These are phyloP conservation scores for Aaosphaeria arxii DNA, from an alignment of 2,329 filamentous ascomycete species.

Conservation along the genomic window DNA sequence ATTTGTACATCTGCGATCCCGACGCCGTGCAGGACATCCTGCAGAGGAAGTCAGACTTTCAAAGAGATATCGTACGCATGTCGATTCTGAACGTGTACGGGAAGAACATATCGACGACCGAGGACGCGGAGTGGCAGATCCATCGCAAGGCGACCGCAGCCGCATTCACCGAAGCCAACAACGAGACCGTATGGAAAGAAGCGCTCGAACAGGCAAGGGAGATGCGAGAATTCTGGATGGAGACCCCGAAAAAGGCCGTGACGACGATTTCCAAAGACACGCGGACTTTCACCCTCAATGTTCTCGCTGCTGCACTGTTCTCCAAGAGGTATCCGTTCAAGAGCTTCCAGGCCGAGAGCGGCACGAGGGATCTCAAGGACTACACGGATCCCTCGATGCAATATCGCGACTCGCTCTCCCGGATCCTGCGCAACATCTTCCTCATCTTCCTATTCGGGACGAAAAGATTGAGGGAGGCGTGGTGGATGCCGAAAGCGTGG, in stretches of 20 bases:
- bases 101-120: conserved; percentile 16
- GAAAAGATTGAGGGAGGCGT: background rate
- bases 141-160: conserved; percentile 19
- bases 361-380: background rate
- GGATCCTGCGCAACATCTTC: conserved; percentile 8
- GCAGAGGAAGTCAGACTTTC: conserved; percentile 8
- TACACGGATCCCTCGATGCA: conserved; percentile 2
- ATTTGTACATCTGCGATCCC: conserved; percentile 9
- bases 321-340: conserved; percentile 8
- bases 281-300: conserved; percentile 10
- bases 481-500: conserved; percentile 7
- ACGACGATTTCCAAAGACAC: conserved; percentile 4
- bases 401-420: conserved; percentile 9
- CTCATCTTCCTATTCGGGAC: conserved; percentile 8
- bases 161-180: conserved; percentile 23
- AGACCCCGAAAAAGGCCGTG: conserved; percentile 2
- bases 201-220: conserved; percentile 10
- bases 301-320: conserved; percentile 10
- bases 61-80: conserved; percentile 10
- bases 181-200: conserved; percentile 21
- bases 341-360: background rate
- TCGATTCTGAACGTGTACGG: conserved; percentile 18
- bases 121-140: conserved; percentile 20
- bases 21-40: conserved; percentile 9
- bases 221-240: conserved; percentile 15